Evolutionary conservation across 73 alveolate species (phyloP).

Genomic region (Symbiodinium pilosum): DNA sequence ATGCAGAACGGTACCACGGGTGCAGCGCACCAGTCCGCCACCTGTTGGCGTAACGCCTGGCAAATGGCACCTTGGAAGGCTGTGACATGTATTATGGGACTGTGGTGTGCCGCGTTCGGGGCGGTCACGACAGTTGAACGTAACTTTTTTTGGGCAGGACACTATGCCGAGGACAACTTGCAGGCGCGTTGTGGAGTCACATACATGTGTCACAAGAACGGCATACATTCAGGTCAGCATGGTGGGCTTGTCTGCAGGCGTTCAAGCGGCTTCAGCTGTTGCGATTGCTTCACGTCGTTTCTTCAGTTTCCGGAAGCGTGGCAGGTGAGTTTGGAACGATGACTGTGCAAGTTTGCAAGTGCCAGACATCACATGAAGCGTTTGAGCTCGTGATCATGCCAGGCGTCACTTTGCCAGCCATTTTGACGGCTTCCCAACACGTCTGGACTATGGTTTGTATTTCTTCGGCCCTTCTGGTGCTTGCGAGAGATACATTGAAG

Average conservation of each 20-base stretch:
- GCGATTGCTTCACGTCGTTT: not conserved
- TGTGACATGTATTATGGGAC: too few relatives aligned
- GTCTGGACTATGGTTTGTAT: conserved; percentile 61
- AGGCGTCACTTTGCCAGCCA: not conserved
- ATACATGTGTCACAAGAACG: not conserved
- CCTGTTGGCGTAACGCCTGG: too few relatives aligned
- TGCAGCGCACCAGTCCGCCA: too few relatives aligned
- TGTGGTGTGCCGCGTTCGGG: too few relatives aligned
- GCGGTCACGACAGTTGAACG: too few relatives aligned
- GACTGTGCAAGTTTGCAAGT: too few relatives aligned
- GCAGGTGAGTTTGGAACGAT: not conserved
- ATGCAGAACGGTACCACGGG: too few relatives aligned
- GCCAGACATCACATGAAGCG: too few relatives aligned
- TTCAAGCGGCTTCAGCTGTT: not conserved
- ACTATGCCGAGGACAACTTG: not conserved
- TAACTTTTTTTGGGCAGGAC: too few relatives aligned
- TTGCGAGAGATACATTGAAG: conserved; percentile 15
- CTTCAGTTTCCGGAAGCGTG: not conserved
- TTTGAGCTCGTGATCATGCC: too few relatives aligned
- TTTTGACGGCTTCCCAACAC: conserved; percentile 32
- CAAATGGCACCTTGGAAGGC: too few relatives aligned
- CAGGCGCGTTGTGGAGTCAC: not conserved
- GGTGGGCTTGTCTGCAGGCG: not conserved
- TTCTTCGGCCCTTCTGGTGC: conserved; percentile 18
- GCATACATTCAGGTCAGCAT: not conserved